Evolutionary conservation across 495 filamentous ascomycete genomes (phyloP).

Genomic region (Terfezia claveryi): DNA sequence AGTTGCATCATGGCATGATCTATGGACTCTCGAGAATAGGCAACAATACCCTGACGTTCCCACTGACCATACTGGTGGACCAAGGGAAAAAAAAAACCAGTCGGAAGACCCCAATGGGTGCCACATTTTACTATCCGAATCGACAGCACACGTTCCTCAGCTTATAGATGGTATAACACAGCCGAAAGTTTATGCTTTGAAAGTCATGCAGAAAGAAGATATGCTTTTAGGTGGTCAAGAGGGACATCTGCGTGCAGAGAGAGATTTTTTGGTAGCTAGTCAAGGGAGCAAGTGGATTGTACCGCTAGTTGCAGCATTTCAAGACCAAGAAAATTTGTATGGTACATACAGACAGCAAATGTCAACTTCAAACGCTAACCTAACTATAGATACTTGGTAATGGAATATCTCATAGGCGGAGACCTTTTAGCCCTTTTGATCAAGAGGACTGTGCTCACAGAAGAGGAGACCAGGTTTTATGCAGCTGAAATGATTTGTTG

Average conservation of each 20-base stretch:
- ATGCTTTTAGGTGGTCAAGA: slow-evolving; percentile 84
- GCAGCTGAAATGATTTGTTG: slow-evolving; percentile 87
- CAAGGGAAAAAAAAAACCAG: background rate
- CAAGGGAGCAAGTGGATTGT: slow-evolving; percentile 73
- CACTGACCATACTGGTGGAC: background rate
- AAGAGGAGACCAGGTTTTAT: slow-evolving; percentile 63
- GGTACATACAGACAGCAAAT: background rate
- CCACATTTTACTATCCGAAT: no score
- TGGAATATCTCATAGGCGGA: slow-evolving; percentile 94
- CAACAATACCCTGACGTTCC: background rate
- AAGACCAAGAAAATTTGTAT: slow-evolving; percentile 49
- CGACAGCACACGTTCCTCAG: background rate
- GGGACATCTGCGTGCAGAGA: slow-evolving; percentile 72
- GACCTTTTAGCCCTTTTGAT: slow-evolving; percentile 77
- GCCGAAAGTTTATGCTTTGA: slow-evolving; percentile 73
- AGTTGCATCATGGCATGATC: background rate
- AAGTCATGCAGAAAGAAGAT: slow-evolving; percentile 75
- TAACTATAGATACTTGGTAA: slow-evolving; percentile 44
- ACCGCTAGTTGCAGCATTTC: slow-evolving; percentile 68
- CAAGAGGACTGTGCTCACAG: slow-evolving; percentile 55
- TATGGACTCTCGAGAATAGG: background rate
- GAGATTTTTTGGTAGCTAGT: slow-evolving; percentile 73
- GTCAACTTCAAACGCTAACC: background rate
- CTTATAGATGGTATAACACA: slow-evolving; percentile 11
- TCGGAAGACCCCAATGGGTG: no score